Evolutionary conservation across 768 basidiomycete species (phyloP), one percentile per base, ranked within the genome.

Genomic region (Suillus fuscotomentosus): DNA sequence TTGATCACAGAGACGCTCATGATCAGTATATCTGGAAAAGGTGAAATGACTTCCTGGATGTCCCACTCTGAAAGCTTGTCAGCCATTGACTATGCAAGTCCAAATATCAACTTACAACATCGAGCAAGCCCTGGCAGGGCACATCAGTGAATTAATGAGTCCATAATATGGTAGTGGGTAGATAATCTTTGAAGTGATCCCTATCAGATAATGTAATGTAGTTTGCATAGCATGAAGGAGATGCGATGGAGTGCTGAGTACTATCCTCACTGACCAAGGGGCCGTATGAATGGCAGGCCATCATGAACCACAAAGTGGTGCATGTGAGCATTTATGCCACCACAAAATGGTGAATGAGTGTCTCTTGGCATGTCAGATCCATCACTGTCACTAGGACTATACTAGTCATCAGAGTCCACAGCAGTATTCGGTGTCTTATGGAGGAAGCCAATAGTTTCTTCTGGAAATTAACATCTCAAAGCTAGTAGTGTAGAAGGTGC

Each of bases 401-500:
- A 67, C 24, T 24, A 24, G 7, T 64, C 61, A 0, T 61, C 60
- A 2, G 71, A 63, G 2, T 83, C 71, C 70, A 86, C 71, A 8
- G 79, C 77, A 0, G 85, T 86, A 70, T 86, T 84, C 0, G 76
- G 80, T 0, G 85, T 86, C 3, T 81, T 66, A 7, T 68, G 67
- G 5, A 88, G 75, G 66, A 88, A 88, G 9, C 70, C 66, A 9
- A 88, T 80, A 1, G 82, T 78, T 24, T 24, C 65, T 86, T 84
- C 6, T 69, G 69, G 70, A 88, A 86, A 68, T 88, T 2, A 24
- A 24, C 1, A 24, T 24, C 85, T 17, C 82, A 77, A 24, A 88
- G 77, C 15, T 79, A 78, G 70, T 86, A 86, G 65, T 87, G 84
- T 36, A 87, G 72, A 4, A 88, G 74, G 70, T 87, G 84, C 0